Evolutionary conservation across 2,329 filamentous ascomycete species (phyloP), one percentile per base, ranked within the genome.

Genomic region (Fusarium sp.): DNA sequence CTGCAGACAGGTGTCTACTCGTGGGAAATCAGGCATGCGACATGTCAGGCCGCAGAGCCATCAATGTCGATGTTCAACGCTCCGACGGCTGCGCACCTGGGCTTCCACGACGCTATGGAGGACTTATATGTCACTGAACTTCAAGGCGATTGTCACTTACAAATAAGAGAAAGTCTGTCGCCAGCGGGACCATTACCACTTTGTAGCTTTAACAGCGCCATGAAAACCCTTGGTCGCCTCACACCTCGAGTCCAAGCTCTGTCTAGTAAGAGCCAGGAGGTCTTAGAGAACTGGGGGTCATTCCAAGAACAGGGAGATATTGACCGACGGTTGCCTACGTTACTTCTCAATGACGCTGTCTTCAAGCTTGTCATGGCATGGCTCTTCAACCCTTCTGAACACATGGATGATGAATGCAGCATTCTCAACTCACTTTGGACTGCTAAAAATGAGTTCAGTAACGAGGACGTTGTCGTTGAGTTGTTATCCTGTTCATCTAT

Each of bases 151-250:
- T 22, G 12, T 12, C 6, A 11, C 8, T 28, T 28, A 24, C 3
- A 13, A 14, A 5, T 8, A 9, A 22, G 36, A 4, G 24, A 3
- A 13, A 22, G 15, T 45, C 13, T 9, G 18, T 22, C 8, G 18
- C 26, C 3, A 45, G 4, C 11, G 42, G 24, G 6, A 18, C 31
- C 20, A 20, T 13, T 15, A 8, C 5, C 48, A 4, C 13, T 26
- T 15, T 26, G 31, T 12, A 24, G 12, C 8, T 4, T 6, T 1
- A 26, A 12, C 8, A 51, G 11, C 12, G 4, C 31, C 4, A 12
- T 35, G 6, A 3, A 8, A 1, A 11, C 1, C 0, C 48, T 51
- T 15, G 13, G 16, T 5, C 9, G 20, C 0, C 31, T 35, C 18
- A 35, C 5, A 12, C n/a, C 31, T 2, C 15, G 18, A 22, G 11